Evolutionary conservation across 129 eudicot genomes (phyloP).

Genomic region (Kitagawia praeruptora): DNA sequence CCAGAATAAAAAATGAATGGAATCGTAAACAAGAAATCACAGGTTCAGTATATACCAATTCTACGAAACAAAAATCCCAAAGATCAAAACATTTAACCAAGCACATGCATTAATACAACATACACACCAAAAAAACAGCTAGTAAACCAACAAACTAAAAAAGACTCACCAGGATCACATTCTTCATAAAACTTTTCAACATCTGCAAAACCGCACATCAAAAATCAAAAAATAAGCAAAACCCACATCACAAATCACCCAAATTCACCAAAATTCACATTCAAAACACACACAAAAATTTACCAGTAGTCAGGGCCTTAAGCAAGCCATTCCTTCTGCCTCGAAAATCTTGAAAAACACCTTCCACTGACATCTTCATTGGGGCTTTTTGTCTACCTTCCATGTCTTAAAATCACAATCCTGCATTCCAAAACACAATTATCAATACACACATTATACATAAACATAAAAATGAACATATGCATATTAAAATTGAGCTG

Average conservation of each 20-base stretch:
- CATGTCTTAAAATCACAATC: neutral
- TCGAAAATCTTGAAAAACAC: neutral
- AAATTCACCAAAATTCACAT: neutral
- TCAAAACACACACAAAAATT: neutral
- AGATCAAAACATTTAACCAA: neutral
- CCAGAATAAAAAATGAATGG: neutral
- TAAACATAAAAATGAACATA: neutral
- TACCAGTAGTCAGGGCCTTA: conserved; percentile 55
- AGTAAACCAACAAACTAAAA: neutral
- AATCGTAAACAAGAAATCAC: neutral
- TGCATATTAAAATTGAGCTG: neutral
- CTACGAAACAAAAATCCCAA: neutral
- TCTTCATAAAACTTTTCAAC: conserved; percentile 47
- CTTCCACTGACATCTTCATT: neutral
- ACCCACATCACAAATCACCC: neutral
- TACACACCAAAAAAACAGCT: neutral
- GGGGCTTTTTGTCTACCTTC: neutral
- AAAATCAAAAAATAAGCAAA: neutral
- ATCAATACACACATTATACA: neutral
- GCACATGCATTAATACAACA: neutral
- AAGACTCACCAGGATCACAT: conserved; percentile 71
- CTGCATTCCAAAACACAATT: neutral
- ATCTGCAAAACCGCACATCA: conserved; percentile 33
- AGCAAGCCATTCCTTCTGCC: neutral
- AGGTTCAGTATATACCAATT: neutral